Evolutionary conservation across 805 yeast species (phyloP).

Genomic region (Saccharomycopsis sp.): DNA sequence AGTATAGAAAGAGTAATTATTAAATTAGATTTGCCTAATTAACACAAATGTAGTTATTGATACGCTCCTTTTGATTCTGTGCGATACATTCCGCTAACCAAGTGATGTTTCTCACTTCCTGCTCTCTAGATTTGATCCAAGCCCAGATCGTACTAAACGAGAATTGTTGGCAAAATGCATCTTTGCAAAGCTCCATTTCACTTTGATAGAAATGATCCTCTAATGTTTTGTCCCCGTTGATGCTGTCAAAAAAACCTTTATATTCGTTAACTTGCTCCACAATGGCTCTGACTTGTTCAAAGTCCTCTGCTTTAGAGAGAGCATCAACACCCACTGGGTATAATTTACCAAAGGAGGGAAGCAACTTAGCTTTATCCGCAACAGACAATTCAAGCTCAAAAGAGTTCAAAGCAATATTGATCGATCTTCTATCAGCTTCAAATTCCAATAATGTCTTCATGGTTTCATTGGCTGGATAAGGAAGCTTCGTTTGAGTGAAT

Average conservation of each 20-base stretch:
- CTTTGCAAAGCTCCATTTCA: slow-evolving; percentile 88
- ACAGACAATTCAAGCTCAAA: slow-evolving; percentile 73
- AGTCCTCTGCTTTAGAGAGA: slow-evolving; percentile 73
- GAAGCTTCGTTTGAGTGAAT: slow-evolving; percentile 56
- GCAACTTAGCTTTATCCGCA: slow-evolving; percentile 61
- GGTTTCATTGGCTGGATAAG: slow-evolving; percentile 71
- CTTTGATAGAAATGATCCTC: slow-evolving; percentile 92
- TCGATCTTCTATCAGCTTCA: slow-evolving; percentile 93
- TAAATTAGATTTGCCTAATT: slow-evolving; percentile 35
- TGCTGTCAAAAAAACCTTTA: slow-evolving; percentile 44
- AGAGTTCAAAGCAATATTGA: slow-evolving; percentile 87
- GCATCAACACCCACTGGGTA: slow-evolving; percentile 62
- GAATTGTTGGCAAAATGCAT: slow-evolving; percentile 95
- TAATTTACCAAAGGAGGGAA: slow-evolving; percentile 79
- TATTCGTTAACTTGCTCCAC: slow-evolving; percentile 63
- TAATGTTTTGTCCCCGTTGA: slow-evolving; percentile 46
- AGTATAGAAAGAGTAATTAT: background rate
- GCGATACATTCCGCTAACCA: slow-evolving; percentile 99
- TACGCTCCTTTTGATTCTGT: slow-evolving; percentile 93
- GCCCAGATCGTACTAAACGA: slow-evolving; percentile 90
- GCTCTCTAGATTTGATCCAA: slow-evolving; percentile 93
- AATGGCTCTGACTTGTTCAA: slow-evolving; percentile 68
- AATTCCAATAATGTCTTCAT: slow-evolving; percentile 74
- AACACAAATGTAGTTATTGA: slow-evolving; percentile 84
- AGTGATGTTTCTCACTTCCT: slow-evolving; percentile 94